Evolutionary conservation across 2,329 filamentous ascomycete genomes (phyloP).

Genomic region (Fusarium sp.): DNA sequence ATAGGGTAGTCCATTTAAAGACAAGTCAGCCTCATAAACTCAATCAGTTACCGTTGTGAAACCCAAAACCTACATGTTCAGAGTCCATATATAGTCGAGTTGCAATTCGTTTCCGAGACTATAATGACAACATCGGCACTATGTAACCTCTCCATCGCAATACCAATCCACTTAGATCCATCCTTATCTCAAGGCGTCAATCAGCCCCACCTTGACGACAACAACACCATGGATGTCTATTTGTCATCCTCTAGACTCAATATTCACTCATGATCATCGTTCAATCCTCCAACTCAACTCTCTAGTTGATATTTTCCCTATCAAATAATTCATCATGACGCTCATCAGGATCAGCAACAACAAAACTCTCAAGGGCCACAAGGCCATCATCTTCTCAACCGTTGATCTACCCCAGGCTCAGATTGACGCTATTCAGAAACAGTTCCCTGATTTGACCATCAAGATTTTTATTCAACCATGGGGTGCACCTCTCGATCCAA

Average conservation of each 20-base stretch:
- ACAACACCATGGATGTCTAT: conserved; percentile 8
- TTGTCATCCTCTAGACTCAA: conserved; percentile 29
- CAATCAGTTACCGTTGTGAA: background rate
- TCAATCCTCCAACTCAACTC: rapidly evolving
- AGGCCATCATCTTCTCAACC: conserved; percentile 56
- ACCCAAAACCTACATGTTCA: background rate
- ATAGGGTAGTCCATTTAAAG: background rate
- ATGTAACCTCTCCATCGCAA: background rate
- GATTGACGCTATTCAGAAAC: conserved; percentile 49
- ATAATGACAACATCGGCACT: conserved; percentile 36
- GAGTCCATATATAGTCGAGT: no score
- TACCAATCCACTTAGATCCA: conserved; percentile 1
- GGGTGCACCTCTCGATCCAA: conserved; percentile 40
- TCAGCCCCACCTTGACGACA: conserved; percentile 42
- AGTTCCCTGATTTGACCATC: conserved; percentile 59
- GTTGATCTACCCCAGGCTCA: conserved; percentile 47
- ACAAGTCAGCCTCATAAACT: background rate
- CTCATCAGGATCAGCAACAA: conserved; percentile 41
- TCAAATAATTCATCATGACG: conserved; percentile 13
- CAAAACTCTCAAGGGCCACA: conserved; percentile 59
- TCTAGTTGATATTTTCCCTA: background rate
- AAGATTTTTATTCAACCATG: conserved; percentile 45
- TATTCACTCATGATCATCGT: conserved; percentile 1
- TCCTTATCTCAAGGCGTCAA: conserved; percentile 31
- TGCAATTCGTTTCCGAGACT: background rate